Evolutionary conservation across 176 grass and related monocot species (phyloP).

Genomic region (Avena atlantica): DNA sequence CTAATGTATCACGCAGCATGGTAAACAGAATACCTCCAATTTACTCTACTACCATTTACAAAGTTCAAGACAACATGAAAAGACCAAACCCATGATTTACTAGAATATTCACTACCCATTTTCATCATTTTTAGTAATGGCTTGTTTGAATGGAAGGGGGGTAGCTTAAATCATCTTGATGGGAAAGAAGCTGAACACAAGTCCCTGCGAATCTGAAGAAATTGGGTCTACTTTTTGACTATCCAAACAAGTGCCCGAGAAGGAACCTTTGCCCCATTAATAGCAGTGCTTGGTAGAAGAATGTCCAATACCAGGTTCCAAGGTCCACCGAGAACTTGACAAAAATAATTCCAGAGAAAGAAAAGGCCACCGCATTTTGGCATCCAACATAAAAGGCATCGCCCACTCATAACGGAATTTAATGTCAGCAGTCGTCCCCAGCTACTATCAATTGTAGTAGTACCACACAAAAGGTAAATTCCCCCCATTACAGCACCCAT

Average conservation of each 20-base stretch:
- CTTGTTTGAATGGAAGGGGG: background rate
- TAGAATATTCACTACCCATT: background rate
- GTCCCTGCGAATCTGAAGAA: background rate
- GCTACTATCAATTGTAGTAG: background rate
- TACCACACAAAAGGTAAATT: slow-evolving; percentile 19
- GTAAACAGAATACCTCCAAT: background rate
- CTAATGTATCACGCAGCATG: slow-evolving; percentile 17
- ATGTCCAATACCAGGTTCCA: slow-evolving; percentile 36
- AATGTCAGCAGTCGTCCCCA: slow-evolving; percentile 1
- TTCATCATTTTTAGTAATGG: background rate
- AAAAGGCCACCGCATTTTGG: slow-evolving; percentile 40
- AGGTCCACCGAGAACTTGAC: slow-evolving; percentile 43
- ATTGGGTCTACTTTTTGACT: background rate
- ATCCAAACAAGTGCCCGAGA: background rate
- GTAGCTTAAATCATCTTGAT: background rate
- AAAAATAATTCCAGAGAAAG: slow-evolving; percentile 34
- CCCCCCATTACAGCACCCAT: background rate
- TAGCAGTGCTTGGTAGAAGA: slow-evolving; percentile 21
- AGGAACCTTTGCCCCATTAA: slow-evolving; percentile 5
- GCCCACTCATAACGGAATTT: slow-evolving; percentile 45
- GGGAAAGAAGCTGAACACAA: background rate
- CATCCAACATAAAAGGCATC: slow-evolving; percentile 40
- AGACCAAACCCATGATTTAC: background rate
- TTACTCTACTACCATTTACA: background rate
- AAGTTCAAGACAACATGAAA: background rate